Base-by-base conservation (phyloP, 2,329 filamentous ascomycete species). In the Sporothrix brunneoviolacea region DNA sequence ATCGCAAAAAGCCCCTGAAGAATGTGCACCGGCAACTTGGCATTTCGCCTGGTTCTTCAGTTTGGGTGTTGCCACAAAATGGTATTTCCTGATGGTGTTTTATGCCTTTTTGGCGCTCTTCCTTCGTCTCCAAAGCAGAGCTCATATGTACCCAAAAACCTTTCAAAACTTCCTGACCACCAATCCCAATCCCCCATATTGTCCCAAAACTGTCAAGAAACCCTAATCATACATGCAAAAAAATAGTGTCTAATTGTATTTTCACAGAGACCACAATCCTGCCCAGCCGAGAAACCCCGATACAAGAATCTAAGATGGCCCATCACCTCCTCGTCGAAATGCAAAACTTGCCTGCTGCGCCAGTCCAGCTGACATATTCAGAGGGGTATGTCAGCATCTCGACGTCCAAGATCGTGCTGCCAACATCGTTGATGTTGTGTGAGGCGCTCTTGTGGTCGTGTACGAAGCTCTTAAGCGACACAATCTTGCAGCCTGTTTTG, bases 381-480 rank as follows among this genome's bases (percentile, higher is more conserved):
- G 84, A 82, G 36, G 77, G 75, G 56, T 81, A 82, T 35, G 68
- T 72, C 52, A 71, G 70, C 54, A 83, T 74, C 63, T 87, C 78
- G 55, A 93, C 88, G 33, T 86, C 80, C 45, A 97, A 78, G 53
- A 94, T 80, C 57, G 90, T 93, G 58, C 83, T 82, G 5, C 86
- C 86, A 45, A 91, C 87, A 58, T 94, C 86, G 58, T 82, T 80
- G 61, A 86, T 76, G 61, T 90, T 93, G 57, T 87, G 74, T 51
- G 82, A 83, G 44, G 89, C 85, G 59, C 85, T 86, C 64, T 90
- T 86, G 56, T 84, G 83, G 43, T 86, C 82, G 38, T 88, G 83
- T 13, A 93, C 88, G 64, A 98, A 98, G 1, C 86, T 90, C 69
- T 93, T 94, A 53, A 98, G 76, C 46, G 89, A 95, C 37, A 97